Evolutionary conservation across 1,284 basidiomycete species (phyloP).

Genomic region (Heterobasidion parviporum): DNA sequence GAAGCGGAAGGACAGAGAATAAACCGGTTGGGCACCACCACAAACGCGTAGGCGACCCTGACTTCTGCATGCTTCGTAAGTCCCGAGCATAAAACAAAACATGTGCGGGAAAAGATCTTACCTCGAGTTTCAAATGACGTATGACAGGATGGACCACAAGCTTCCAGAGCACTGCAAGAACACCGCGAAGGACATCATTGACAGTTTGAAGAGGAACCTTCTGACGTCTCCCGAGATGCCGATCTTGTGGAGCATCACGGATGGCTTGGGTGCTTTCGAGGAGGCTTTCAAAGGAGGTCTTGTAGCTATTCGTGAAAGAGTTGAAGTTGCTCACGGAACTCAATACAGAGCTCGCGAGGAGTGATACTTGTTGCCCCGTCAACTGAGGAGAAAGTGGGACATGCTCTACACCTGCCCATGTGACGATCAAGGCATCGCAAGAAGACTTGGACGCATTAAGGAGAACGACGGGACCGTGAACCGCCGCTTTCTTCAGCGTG

Average conservation of each 20-base stretch:
- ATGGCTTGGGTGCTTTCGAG: no score
- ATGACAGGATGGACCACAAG: not conserved
- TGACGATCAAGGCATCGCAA: conserved; percentile 22
- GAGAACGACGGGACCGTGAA: conserved; percentile 21
- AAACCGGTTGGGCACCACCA: conserved; percentile 12
- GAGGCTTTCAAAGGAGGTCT: no score
- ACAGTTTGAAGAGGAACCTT: not conserved
- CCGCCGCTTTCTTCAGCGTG: conserved; percentile 13
- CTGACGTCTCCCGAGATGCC: not conserved
- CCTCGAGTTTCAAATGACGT: not conserved
- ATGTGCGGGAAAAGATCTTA: not conserved
- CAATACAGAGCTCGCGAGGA: not conserved
- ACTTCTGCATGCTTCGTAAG: not conserved
- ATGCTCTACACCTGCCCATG: not conserved
- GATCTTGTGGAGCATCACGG: no score
- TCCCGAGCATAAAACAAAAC: not conserved
- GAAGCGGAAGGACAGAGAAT: conserved; percentile 16
- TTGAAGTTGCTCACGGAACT: not conserved
- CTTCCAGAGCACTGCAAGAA: not conserved
- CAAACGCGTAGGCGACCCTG: conserved; percentile 8
- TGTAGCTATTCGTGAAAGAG: not conserved
- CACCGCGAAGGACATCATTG: not conserved
- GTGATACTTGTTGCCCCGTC: not conserved
- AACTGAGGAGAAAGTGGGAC: not conserved
- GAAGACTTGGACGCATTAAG: conserved; percentile 17